A percentile compares a stretch with the other conserved stretches of the same genome.
Conservation (phyloP, 331 rosid species). For the Acacia concinna region DNA sequence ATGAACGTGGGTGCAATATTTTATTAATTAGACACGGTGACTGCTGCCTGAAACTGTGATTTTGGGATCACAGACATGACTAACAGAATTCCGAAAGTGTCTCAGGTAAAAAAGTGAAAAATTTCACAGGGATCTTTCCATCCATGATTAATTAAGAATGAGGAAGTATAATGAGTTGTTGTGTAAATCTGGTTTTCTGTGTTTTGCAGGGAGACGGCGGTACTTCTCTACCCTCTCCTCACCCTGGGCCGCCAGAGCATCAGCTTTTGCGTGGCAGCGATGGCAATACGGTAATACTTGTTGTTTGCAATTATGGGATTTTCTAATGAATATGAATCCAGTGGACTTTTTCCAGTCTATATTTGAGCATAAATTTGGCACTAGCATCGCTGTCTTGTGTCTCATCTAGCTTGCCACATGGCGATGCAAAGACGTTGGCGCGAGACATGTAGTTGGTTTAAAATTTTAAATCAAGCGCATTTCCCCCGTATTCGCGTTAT, state of each 20-base stretch:
- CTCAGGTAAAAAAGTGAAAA: conserved; percentile 47
- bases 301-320: not conserved
- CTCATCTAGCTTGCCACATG: not conserved
- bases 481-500: not conserved
- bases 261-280: conserved; percentile 43
- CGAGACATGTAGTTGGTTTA: not conserved
- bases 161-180: conserved; percentile 1
- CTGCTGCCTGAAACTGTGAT: conserved; percentile 38
- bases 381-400: not conserved
- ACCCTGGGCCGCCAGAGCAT: conserved; percentile 36
- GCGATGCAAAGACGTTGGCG: not conserved
- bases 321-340: conserved; percentile 17
- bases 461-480: not conserved
- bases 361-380: not conserved
- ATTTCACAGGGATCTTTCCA: not conserved
- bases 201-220: conserved; percentile 49
- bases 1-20: conserved; percentile 36
- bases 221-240: conserved; percentile 47
- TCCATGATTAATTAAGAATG: not conserved
- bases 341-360: not conserved
- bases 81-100: conserved; percentile 42
- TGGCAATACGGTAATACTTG: conserved; percentile 53
- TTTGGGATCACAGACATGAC: conserved; percentile 56
- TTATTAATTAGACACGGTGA: conserved; percentile 28
- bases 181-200: conserved; percentile 11